A percentile compares a stretch with the other conserved stretches of the same genome.
Conservation (phyloP, 345 rosid species). For the Camelina laxa region DNA sequence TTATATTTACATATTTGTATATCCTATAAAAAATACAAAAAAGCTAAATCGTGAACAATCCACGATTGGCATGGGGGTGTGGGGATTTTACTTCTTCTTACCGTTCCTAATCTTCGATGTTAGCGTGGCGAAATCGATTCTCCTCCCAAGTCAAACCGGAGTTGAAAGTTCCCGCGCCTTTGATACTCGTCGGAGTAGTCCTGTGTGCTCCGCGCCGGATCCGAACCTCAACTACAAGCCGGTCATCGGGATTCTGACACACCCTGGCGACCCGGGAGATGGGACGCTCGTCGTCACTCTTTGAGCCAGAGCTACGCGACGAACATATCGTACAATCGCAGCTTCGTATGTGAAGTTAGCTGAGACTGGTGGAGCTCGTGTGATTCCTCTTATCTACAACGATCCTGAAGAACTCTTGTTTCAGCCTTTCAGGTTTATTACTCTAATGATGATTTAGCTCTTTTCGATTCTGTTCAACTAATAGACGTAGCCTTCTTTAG, state of each 20-base stretch:
- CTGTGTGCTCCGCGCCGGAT: conserved; percentile 55
- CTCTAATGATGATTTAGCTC: neutral
- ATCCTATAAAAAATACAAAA: neutral
- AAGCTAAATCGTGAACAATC: conserved; percentile 7
- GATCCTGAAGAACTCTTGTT: conserved; percentile 68
- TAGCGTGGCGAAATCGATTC: conserved; percentile 27
- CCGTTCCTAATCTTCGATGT: conserved; percentile 5
- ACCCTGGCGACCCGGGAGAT: conserved; percentile 82
- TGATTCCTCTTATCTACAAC: conserved; percentile 81
- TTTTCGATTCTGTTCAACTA: neutral
- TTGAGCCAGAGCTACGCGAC: conserved; percentile 40
- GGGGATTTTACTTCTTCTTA: conserved; percentile 20
- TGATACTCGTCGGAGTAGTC: neutral
- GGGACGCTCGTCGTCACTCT: conserved; percentile 1
- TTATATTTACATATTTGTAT: too few species aligned
- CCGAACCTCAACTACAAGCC: conserved; percentile 68
- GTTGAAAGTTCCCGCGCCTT: conserved; percentile 19
- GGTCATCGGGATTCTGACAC: conserved; percentile 77
- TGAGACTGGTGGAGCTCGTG: conserved; percentile 90
- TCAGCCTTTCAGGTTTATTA: too few species aligned
- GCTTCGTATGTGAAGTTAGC: conserved; percentile 90
- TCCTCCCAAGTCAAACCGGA: conserved; percentile 52
- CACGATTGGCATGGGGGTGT: conserved; percentile 4
- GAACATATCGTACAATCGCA: conserved; percentile 62
- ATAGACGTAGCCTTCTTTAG: too few species aligned